These are phyloP conservation scores for Fraxinus nigra DNA, from an alignment of 305 asterid species.

Conservation along the genomic window DNA sequence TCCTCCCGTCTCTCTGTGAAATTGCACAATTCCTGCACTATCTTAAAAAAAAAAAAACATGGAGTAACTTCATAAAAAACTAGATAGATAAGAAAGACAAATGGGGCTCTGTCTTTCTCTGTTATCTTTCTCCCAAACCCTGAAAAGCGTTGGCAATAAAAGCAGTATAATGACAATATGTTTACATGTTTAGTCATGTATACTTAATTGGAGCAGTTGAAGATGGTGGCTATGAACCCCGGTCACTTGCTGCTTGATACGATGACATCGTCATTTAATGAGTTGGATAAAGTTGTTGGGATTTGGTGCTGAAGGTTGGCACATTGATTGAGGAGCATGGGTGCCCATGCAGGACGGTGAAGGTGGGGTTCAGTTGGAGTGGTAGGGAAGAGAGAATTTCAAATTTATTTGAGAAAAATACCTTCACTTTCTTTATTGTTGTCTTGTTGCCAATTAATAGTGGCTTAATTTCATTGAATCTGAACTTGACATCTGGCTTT, in stretches of 20 bases:
- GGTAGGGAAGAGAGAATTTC: not conserved
- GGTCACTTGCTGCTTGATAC: not conserved
- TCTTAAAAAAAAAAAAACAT: not conserved
- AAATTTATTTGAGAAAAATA: not conserved
- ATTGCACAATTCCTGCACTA: not conserved
- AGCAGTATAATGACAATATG: not conserved
- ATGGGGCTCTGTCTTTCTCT: not conserved
- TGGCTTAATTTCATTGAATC: not conserved
- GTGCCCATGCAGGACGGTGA: not conserved
- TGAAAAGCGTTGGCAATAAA: not conserved
- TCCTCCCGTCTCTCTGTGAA: not conserved
- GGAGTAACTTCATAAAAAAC: not conserved
- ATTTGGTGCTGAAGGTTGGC: slow-evolving; percentile 8
- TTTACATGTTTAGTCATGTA: not conserved
- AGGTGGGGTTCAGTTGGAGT: not conserved
- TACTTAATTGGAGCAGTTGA: not conserved
- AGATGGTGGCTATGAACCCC: not conserved
- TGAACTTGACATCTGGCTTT: not conserved
- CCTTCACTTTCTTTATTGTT: not conserved
- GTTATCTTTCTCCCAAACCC: not conserved
- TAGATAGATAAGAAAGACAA: not conserved
- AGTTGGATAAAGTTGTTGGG: not conserved
- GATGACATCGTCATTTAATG: not conserved
- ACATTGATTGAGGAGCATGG: not conserved
- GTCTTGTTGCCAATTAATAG: not conserved